phyloP scores from a whole-genome alignment of 2,329 filamentous ascomycete genomes.

The Cryphonectria parasitica region DNA sequence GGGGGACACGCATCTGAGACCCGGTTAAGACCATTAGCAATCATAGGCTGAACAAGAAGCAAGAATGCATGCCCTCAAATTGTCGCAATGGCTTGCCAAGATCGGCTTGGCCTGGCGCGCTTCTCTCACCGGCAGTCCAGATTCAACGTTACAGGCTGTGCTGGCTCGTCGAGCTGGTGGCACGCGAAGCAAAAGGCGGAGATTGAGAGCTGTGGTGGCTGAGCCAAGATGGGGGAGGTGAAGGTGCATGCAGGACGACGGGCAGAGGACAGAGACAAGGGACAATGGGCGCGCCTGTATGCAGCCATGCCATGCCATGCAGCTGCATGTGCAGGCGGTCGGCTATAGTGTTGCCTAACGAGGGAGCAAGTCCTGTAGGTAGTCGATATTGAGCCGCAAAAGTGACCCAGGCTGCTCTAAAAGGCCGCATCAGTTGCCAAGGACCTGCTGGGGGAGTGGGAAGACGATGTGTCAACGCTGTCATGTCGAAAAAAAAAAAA shows the following conservation, averaged over 20 bases:
- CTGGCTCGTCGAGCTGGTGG: not conserved
- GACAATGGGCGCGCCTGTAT: not conserved
- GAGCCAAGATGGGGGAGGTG: not conserved
- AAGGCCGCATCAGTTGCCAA: not conserved
- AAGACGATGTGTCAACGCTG: not conserved
- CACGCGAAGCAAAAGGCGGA: constrained; percentile 13
- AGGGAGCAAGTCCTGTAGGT: not conserved
- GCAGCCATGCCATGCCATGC: constrained; percentile 4
- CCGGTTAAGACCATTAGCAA: constrained; percentile 1
- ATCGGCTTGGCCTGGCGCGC: not conserved
- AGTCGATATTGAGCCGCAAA: constrained; percentile 6
- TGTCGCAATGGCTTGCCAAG: constrained; percentile 2
- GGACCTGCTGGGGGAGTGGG: not conserved
- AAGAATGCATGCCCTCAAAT: not conserved
- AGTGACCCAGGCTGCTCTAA: not conserved
- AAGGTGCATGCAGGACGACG: not conserved
- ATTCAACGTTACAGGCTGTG: constrained; percentile 8
- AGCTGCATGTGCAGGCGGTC: not conserved
- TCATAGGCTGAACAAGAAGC: not conserved
- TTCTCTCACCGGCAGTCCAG: not conserved
- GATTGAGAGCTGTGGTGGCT: not conserved
- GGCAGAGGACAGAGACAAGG: not conserved
- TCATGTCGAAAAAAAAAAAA: not conserved
- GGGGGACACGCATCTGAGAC: not conserved
- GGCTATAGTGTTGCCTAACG: constrained; percentile 8